Base-by-base conservation (phyloP, 78 protist species). In the Mantamonas sphyraenae region DNA sequence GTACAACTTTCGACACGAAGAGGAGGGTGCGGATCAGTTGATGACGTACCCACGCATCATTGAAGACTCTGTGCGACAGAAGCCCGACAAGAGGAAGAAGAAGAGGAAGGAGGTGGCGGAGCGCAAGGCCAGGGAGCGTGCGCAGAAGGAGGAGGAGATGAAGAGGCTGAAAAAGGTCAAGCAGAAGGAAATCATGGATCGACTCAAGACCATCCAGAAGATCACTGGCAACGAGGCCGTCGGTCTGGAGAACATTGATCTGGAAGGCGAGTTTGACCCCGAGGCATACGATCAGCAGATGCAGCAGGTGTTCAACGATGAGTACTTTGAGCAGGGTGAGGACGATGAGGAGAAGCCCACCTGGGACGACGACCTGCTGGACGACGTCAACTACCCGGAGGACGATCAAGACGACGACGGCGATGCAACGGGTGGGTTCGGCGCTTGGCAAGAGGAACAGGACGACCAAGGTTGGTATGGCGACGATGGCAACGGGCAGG, bases 261-360 rank as follows among this genome's bases (percentile, higher is more conserved):
- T 80, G 22, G 64, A 64, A n/a, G 76, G 34, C 28, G 85, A 80
- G 30, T 80, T 72, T 22, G 85, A 80, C 61, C 80, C 79, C 3
- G 76, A 59, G 26, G 50, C 3, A 47, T 63, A 64, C 80, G 73
- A 80, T 42, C n/a, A 16, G 56, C 26, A 51, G 53, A 57, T 79
- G 70, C 34, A 8, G 22, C 22, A 1, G 30, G 7, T 61, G 14
- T 79, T 73, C 59, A 43, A 79, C 34, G 79, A 64, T 9, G 68
- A 42, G 26, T 79, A 67, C 67, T 79, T 72, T 34, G 7, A 59
- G 4, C 38, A 59, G 5, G 35, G 28, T 33, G 38, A 4, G 20
- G 39, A 59, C 10, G 64, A 55, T 16, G 37, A 55, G 30, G 24
- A 55, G 24, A 9, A 55, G 24, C 16, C 53, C 16, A 47, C 53